A percentile compares a stretch with the other conserved stretches of the same genome.
phyloP scores from a whole-genome alignment of 2,329 filamentous ascomycete genomes.

The Nigrospora osmanthi region DNA sequence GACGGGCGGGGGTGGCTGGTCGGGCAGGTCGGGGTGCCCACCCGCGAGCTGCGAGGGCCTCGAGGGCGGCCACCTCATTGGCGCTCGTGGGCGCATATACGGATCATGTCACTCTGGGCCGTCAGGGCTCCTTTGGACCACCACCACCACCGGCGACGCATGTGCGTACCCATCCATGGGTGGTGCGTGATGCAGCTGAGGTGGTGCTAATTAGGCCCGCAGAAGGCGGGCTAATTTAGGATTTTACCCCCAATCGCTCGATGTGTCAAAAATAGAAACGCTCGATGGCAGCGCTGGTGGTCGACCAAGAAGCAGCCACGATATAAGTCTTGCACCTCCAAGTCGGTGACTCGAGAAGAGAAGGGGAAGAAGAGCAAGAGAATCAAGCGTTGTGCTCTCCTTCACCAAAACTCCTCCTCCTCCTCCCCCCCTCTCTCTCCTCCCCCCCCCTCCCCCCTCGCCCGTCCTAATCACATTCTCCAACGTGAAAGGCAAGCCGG shows the following conservation, averaged over 20 bases:
- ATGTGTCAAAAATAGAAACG: conserved; percentile 37
- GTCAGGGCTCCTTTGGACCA: background rate
- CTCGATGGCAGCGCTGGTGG: conserved; percentile 22
- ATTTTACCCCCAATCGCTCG: conserved; percentile 31
- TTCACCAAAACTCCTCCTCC: conserved; percentile 26
- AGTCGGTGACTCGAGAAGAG: conserved; percentile 28
- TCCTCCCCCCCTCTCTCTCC: conserved; percentile 23
- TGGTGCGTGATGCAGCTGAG: background rate
- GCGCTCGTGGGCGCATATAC: conserved; percentile 37
- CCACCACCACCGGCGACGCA: background rate
- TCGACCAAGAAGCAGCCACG: conserved; percentile 35
- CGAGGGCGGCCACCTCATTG: conserved; percentile 30
- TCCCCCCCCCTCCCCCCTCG: conserved; percentile 23
- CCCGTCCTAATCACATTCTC: conserved; percentile 22
- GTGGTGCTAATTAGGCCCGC: conserved; percentile 24
- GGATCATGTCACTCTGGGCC: conserved; percentile 16
- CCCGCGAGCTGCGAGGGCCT: conserved; percentile 16
- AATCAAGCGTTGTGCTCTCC: conserved; percentile 43
- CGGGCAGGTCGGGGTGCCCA: conserved; percentile 17
- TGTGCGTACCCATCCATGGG: conserved; percentile 7
- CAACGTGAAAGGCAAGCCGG: conserved; percentile 46
- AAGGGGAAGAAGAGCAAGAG: conserved; percentile 34
- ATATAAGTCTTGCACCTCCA: conserved; percentile 51
- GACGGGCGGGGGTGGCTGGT: conserved; percentile 20
- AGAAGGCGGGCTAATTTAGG: conserved; percentile 27